Percentiles rank a stretch among this genome's conserved stretches.
These are phyloP conservation scores for Desmodesmus armatus DNA, from an alignment of 139 green algal genomes.

Conservation along the genomic window DNA sequence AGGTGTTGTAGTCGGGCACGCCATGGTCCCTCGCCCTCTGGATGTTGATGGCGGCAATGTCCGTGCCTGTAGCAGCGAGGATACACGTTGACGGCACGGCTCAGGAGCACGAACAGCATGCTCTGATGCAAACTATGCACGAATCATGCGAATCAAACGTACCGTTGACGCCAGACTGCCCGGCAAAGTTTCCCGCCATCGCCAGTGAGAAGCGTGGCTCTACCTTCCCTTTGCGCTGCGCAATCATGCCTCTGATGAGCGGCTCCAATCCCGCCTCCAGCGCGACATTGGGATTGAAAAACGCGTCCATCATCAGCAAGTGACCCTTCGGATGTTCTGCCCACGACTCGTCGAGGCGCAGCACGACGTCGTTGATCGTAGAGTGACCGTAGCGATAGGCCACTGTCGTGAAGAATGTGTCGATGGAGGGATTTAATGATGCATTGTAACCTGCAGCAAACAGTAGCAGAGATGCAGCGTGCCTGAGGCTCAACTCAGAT, in stretches of 20 bases:
- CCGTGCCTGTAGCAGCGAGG: too few species aligned
- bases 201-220: too few species aligned
- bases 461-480: too few species aligned
- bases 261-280: conserved; percentile 5
- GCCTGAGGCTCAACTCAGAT: too few species aligned
- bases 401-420: conserved; percentile 53
- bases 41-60: conserved; percentile 57
- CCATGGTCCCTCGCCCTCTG: conserved; percentile 59
- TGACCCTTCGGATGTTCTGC: conserved; percentile 35
- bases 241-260: neutral
- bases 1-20: conserved; percentile 55
- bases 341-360: conserved; percentile 54
- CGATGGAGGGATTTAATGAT: conserved; percentile 43
- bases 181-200: too few species aligned
- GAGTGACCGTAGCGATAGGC: conserved; percentile 42
- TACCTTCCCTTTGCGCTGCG: too few species aligned
- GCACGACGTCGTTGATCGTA: conserved; percentile 39
- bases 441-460: conserved; percentile 51
- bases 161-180: too few species aligned
- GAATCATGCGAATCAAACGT: too few species aligned
- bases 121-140: too few species aligned
- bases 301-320: neutral
- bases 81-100: neutral
- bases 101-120: neutral
- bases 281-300: conserved; percentile 23